Conservation (phyloP, 176 grass and related monocot species). For the Ensete glaucum region DNA sequence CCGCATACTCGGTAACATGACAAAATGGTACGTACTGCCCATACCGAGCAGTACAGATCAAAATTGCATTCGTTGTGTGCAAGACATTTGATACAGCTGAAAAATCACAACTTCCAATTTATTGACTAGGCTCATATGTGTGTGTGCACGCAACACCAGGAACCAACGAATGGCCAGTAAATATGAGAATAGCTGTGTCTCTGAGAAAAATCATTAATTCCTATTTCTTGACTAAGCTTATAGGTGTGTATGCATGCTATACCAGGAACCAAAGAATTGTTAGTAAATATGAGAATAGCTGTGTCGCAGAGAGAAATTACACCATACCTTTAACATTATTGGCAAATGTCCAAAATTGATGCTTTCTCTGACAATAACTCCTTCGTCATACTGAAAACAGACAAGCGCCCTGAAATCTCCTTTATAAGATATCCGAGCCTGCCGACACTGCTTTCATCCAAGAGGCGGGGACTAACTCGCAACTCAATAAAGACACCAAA, state of each 20-base stretch:
- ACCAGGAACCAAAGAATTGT: neutral
- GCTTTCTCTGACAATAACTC: constrained; percentile 38
- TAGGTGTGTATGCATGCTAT: neutral
- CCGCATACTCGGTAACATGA: too few relatives aligned
- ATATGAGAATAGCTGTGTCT: too few relatives aligned
- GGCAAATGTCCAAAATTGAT: constrained; percentile 78
- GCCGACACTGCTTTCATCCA: constrained; percentile 56
- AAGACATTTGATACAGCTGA: too few relatives aligned
- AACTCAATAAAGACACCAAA: constrained; percentile 13
- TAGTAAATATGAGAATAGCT: neutral
- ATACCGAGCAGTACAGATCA: too few relatives aligned
- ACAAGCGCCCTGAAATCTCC: constrained; percentile 57
- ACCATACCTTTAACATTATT: constrained; percentile 84
- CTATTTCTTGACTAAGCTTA: too few relatives aligned
- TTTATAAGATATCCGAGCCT: constrained; percentile 49
- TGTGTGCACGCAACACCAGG: too few relatives aligned
- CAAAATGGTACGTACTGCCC: too few relatives aligned
- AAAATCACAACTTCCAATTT: too few relatives aligned
- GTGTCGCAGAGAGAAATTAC: neutral
- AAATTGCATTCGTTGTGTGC: too few relatives aligned
- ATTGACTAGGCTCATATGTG: too few relatives aligned
- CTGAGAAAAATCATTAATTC: too few relatives aligned
- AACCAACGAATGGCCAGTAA: too few relatives aligned
- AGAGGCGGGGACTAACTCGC: neutral
- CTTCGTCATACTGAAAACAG: constrained; percentile 44